Base-by-base conservation (phyloP, 768 basidiomycete genomes). In the Boletus reticulatus region DNA sequence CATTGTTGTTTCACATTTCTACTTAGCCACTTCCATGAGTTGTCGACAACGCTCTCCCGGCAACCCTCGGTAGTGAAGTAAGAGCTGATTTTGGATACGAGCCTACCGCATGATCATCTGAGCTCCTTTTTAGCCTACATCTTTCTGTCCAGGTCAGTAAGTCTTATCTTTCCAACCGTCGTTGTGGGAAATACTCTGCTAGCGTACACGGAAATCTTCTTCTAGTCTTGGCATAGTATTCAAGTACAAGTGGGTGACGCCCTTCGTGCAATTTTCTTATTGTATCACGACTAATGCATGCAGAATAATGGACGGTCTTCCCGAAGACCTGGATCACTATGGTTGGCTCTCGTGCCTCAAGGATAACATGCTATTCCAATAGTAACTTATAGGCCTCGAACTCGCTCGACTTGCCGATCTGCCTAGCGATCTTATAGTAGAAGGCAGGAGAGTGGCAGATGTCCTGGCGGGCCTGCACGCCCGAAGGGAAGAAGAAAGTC, bases 401-500 rank as follows among this genome's bases (percentile, higher is more conserved):
- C 81, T 98, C 27, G 94, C 95, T 13, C 83, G 84, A 45, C 79
- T 96, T 6, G 94, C 93, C 1, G 92, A 94, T 64, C 76, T 99
- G 1, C 96, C 96, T 0, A 58, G 69, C 0, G 82, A 89, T 45
- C 83, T 96, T 13, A 68, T 94, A 41, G 58, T 64, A 5, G 85
- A 89, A 68, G 86, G 81, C 6, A 80, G 73, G 55, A 75, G 82
- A 52, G 82, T 91, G 0, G 82, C 92, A 3, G 75, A 77, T 14
- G 74, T 71, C 10, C 79, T 97, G 11, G 72, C 78, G 4, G 80
- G 80, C 20, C 70, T 85, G 9, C 83, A 90, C 53, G 76, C 77
- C 4, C 78, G 75, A 55, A 72, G 80, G 42, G 77, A 87, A 66
- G 79, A 80, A 70, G 78, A 83, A 41, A 91, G 88, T 64, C 78